These are phyloP conservation scores for Hypoxylon sp. DNA, from an alignment of 2,329 filamentous ascomycete species.

Conservation along the genomic window DNA sequence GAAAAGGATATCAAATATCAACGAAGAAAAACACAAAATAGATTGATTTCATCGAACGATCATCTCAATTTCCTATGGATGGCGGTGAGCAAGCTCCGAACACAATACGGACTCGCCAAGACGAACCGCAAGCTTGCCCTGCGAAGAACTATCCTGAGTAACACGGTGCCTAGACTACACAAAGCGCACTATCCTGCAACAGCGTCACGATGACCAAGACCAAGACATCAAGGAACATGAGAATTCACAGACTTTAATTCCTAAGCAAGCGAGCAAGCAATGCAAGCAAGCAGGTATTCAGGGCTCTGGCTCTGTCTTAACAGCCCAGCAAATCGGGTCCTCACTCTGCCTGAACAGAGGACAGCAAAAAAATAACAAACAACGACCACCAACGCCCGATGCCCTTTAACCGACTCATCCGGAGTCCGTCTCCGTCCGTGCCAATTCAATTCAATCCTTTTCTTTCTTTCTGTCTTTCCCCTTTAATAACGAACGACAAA, in stretches of 20 bases:
- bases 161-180: not conserved
- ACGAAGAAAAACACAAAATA: not conserved
- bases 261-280: not conserved
- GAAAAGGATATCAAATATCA: not conserved
- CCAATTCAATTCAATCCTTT: not conserved
- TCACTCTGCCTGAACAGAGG: not conserved
- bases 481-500: constrained; percentile 16
- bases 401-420: not conserved
- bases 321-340: not conserved
- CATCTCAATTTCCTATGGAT: not conserved
- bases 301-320: not conserved
- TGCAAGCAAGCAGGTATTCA: not conserved
- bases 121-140: not conserved
- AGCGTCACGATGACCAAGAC: not conserved
- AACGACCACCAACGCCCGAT: not conserved
- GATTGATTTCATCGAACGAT: not conserved
- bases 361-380: not conserved
- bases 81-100: not conserved
- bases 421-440: not conserved
- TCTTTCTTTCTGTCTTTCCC: not conserved
- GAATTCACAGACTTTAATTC: not conserved
- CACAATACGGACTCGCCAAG: not conserved
- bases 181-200: not conserved
- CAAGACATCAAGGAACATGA: not conserved
- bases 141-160: not conserved